Evolutionary conservation across 2,329 filamentous ascomycete species (phyloP), one percentile per base, ranked within the genome.

Genomic region (Paecilomyces sp.): DNA sequence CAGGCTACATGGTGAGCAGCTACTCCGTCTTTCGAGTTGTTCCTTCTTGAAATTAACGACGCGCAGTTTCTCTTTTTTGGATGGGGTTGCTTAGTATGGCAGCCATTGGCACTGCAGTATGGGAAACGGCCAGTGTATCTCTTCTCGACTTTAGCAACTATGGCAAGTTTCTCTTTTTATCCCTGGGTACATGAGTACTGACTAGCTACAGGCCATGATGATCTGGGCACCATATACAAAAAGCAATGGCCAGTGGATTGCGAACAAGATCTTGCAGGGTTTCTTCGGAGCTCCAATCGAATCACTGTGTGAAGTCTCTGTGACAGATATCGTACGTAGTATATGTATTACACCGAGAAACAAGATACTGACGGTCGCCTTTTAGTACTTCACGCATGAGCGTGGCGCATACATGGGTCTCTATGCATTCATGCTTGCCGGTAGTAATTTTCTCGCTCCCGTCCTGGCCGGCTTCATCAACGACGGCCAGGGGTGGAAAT

Each of bases 401-500:
- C 64, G 77, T 57, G 78, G 78, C 12, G 66, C 68, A 3, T 77
- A 72, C 41, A 75, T 80, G 71, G 74, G 71, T 25, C 52, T 76
- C 3, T 82, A 81, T 66, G 74, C 70, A 25, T 74, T 81, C 18
- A 70, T 75, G 28, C 68, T 82, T 1, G 74, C 72, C 47, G 78
- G 76, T 2, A 74, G 71, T 65, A 80, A 77, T 62, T 81, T 77
- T 62, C 61, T 81, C 6, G 78, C 77, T 0, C 81, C 81, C 3
- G 63, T 84, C 7, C 67, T 81, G 31, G 77, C 78, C 3, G 81
- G 81, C 1, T 83, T 79, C 64, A 79, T 84, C 61, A 73, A 74
- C 41, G 75, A 82, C 51, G 74, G 74, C 1, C 73, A 76, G 61
- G 79, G 80, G 2, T 83, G 80, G 80, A 62, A 75, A 58, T 83